These are phyloP conservation scores for Hypoxylon sp. DNA, from an alignment of 2,329 filamentous ascomycete genomes.

Conservation along the genomic window DNA sequence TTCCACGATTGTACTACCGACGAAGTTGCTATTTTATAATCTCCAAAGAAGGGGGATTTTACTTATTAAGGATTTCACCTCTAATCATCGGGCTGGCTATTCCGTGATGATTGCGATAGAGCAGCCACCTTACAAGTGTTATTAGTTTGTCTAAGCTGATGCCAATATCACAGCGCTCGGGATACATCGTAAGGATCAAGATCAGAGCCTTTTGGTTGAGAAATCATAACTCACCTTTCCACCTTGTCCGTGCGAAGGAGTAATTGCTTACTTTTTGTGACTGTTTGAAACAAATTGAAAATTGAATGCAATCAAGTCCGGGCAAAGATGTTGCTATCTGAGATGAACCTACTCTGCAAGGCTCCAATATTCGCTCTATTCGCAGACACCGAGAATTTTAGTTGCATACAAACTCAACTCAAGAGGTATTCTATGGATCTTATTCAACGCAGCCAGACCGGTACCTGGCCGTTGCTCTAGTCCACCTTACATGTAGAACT, in stretches of 20 bases:
- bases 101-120: not conserved
- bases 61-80: not conserved
- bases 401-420: not conserved
- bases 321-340: not conserved
- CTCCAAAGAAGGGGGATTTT: slow-evolving; percentile 6
- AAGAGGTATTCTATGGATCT: not conserved
- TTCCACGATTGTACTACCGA: slow-evolving; percentile 3
- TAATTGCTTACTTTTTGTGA: not conserved
- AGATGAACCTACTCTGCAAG: slow-evolving; percentile 1
- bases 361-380: not conserved
- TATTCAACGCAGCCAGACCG: not conserved
- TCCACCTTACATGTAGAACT: slow-evolving; percentile 10
- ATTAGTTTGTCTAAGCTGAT: not conserved
- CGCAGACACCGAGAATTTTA: not conserved
- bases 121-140: not conserved
- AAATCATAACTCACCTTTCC: slow-evolving; percentile 12
- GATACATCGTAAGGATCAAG: slow-evolving; percentile 4
- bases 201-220: slow-evolving; percentile 4
- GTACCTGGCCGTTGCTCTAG: slow-evolving; percentile 5
- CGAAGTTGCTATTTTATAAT: not conserved
- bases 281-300: slow-evolving; percentile 4
- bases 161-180: not conserved
- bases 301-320: not conserved
- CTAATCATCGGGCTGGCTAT: not conserved
- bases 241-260: slow-evolving; percentile 4